Evolutionary conservation across 2,329 filamentous ascomycete genomes (phyloP).

Genomic region (Aspergillus amoenus): DNA sequence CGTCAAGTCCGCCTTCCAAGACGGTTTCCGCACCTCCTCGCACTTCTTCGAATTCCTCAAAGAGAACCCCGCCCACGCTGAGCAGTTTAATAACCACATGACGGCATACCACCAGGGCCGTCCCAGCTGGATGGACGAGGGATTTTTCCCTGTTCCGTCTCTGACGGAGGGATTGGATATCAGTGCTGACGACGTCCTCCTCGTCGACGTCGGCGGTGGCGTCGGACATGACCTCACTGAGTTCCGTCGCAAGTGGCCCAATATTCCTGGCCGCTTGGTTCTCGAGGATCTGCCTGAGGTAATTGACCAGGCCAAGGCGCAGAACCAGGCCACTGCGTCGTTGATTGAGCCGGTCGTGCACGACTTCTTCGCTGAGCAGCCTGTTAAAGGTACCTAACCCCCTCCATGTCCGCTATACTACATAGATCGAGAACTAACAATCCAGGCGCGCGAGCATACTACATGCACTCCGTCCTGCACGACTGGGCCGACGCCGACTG

Average conservation of each 20-base stretch:
- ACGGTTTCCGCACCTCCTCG: slow-evolving; percentile 26
- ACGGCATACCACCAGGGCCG: slow-evolving; percentile 27
- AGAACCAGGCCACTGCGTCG: slow-evolving; percentile 5
- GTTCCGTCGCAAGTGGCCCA: slow-evolving; percentile 38
- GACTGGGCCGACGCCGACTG: slow-evolving; percentile 36
- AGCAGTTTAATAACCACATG: slow-evolving; percentile 31
- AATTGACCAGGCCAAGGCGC: slow-evolving; percentile 17
- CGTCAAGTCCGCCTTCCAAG: slow-evolving; percentile 25
- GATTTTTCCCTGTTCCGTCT: slow-evolving; percentile 29
- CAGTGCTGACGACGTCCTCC: slow-evolving; percentile 21
- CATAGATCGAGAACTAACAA: neutral
- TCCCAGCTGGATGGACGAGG: slow-evolving; percentile 31
- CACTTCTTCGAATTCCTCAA: slow-evolving; percentile 31
- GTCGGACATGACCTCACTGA: slow-evolving; percentile 43
- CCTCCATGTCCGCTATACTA: neutral
- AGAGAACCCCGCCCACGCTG: slow-evolving; percentile 18
- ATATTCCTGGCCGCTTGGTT: slow-evolving; percentile 44
- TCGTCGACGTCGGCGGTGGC: slow-evolving; percentile 48
- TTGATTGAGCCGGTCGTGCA: slow-evolving; percentile 38
- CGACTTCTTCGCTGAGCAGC: slow-evolving; percentile 50
- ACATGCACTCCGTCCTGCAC: slow-evolving; percentile 19
- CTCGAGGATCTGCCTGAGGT: slow-evolving; percentile 51
- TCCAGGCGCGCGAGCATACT: slow-evolving; percentile 33
- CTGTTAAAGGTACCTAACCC: slow-evolving; percentile 38
- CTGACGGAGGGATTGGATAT: slow-evolving; percentile 16